Evolutionary conservation across 345 rosid genomes (phyloP), one percentile per base, ranked within the genome.

Genomic region (Sisymbrium altissimum): DNA sequence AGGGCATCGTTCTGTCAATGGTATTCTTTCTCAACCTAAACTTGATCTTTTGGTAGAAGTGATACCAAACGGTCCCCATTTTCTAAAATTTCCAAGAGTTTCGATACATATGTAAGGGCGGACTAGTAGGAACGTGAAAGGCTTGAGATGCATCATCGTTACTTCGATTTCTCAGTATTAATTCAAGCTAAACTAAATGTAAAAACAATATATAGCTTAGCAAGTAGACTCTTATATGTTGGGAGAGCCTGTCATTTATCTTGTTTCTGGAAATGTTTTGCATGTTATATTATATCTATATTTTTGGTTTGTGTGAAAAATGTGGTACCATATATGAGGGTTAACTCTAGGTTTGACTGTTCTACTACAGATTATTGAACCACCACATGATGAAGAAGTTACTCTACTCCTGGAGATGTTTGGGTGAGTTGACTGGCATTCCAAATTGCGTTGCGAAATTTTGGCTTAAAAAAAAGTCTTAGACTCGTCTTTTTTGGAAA

Each of bases 361-460:
- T 56, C 23, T 63, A 14, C 61, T 66, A 84, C 90, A 95, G 99
- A 95, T 95, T 83, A 90, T 94, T 70, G 96, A 91, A 84, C 87
- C 97, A 46, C 97, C 98, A 68, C 91, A 59, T 57, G 98, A 89
- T 27, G 96, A 89, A 80, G 98, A 94, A 80, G 78, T 94, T 80
- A 79, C 96, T 70, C 86, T 89, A 78, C 88, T 94, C 48, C 84
- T 87, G 84, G 93, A 86, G 79, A 75, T 94, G 81, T 91, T 88
- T 82, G 80, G 93, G 99, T 89, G 79, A 85, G 93, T 68, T n/a
- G 40, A 13, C 59, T 69, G 66, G 39, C 54, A 21, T 63, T 70
- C 36, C 66, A 64, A 36, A 55, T 39, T 46, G 38, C 54, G 15
- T 61, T 52, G 10, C 32, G 0, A 61, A 67, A 60, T n/a, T 38